Evolutionary conservation across 2,329 filamentous ascomycete genomes (phyloP).

Genomic region (Verticillium alfalfae): DNA sequence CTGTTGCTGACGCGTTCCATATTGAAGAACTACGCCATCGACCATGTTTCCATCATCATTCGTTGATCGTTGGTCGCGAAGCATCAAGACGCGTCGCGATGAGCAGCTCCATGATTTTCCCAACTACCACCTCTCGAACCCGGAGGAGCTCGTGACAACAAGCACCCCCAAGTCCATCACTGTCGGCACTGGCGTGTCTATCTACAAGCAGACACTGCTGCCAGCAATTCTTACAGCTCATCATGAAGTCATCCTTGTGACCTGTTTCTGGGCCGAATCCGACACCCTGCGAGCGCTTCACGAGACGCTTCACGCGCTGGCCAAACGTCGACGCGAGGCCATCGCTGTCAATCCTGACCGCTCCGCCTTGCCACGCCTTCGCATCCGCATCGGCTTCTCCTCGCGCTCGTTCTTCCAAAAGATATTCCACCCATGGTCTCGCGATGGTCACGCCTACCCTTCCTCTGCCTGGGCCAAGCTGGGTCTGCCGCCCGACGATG

Average conservation of each 20-base stretch:
- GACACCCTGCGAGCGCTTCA: slow-evolving; percentile 52
- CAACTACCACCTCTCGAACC: slow-evolving; percentile 36
- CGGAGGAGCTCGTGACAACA: slow-evolving; percentile 40
- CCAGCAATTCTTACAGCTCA: slow-evolving; percentile 56
- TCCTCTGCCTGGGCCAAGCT: slow-evolving; percentile 56
- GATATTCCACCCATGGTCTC: slow-evolving; percentile 63
- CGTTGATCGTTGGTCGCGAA: slow-evolving; percentile 26
- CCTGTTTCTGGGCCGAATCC: slow-evolving; percentile 76
- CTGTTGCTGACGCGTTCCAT: neutral
- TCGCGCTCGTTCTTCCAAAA: slow-evolving; percentile 69
- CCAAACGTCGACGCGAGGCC: slow-evolving; percentile 33
- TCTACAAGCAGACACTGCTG: slow-evolving; percentile 50
- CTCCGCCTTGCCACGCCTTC: slow-evolving; percentile 28
- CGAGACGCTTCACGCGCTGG: slow-evolving; percentile 54
- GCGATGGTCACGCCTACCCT: slow-evolving; percentile 56
- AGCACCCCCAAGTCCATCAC: slow-evolving; percentile 42
- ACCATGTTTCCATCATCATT: slow-evolving; percentile 18
- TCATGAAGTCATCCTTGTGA: slow-evolving; percentile 67
- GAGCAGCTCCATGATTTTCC: slow-evolving; percentile 39
- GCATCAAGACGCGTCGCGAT: slow-evolving; percentile 17
- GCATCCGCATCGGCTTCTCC: slow-evolving; percentile 72
- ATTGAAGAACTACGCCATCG: neutral
- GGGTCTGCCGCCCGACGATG: slow-evolving; percentile 53
- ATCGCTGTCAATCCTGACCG: slow-evolving; percentile 15
- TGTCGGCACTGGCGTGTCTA: slow-evolving; percentile 52